Evolutionary conservation across 768 basidiomycete genomes (phyloP).

Genomic region (Boletus sp.): DNA sequence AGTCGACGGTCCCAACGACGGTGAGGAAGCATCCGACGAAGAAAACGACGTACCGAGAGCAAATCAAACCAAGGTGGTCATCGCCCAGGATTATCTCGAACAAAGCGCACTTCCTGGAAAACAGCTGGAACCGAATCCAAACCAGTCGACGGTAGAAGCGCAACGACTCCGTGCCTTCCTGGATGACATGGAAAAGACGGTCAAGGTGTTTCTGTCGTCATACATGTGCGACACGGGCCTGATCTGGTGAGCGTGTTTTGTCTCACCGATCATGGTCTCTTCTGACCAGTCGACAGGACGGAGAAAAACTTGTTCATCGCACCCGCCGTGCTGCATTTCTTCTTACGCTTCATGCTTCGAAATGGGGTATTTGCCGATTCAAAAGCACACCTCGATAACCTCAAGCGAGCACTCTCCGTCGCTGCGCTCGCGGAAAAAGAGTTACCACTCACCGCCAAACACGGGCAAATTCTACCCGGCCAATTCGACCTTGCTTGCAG

Average conservation of each 20-base stretch:
- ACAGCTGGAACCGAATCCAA: slow-evolving; percentile 22
- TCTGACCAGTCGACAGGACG: slow-evolving; percentile 34
- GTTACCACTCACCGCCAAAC: slow-evolving; percentile 40
- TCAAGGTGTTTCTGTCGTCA: slow-evolving; percentile 69
- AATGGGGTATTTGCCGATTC: slow-evolving; percentile 41
- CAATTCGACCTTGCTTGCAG: slow-evolving; percentile 49
- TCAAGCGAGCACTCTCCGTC: slow-evolving; percentile 46
- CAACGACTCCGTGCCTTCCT: slow-evolving; percentile 50
- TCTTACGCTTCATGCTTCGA: slow-evolving; percentile 45
- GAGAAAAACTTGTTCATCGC: slow-evolving; percentile 41
- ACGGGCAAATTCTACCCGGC: slow-evolving; percentile 40
- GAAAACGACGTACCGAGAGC: slow-evolving; percentile 26
- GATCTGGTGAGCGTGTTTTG: slow-evolving; percentile 48
- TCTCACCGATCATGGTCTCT: background rate
- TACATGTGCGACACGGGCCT: slow-evolving; percentile 64
- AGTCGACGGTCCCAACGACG: slow-evolving; percentile 32
- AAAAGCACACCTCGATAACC: slow-evolving; percentile 17
- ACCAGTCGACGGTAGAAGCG: slow-evolving; percentile 9
- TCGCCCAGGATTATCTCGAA: slow-evolving; percentile 32
- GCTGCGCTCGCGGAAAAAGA: slow-evolving; percentile 38
- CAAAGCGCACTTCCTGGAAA: slow-evolving; percentile 30
- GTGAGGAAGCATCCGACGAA: slow-evolving; percentile 30
- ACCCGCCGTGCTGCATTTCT: slow-evolving; percentile 45
- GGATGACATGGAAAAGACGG: slow-evolving; percentile 54
- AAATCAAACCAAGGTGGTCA: slow-evolving; percentile 17